phyloP scores from a whole-genome alignment of 441 rosid species.

The Gossypium gossypioides region DNA sequence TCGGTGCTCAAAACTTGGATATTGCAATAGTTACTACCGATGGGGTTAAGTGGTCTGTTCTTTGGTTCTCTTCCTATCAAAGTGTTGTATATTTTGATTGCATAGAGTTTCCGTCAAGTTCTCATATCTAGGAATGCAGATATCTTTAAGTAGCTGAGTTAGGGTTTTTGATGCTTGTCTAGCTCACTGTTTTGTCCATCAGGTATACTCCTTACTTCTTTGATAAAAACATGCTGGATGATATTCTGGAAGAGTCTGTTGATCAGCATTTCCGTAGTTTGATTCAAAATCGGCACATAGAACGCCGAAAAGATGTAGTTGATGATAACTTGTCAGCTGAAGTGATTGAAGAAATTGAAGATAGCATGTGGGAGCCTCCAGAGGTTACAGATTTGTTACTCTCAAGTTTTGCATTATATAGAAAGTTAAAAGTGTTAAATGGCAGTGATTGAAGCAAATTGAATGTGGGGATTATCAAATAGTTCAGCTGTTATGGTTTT shows the following conservation, averaged over 20 bases:
- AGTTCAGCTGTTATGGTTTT: not conserved
- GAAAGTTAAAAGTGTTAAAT: not conserved
- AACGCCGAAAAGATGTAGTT: slow-evolving; percentile 64
- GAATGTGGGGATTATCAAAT: slow-evolving; percentile 7
- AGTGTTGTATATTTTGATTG: not conserved
- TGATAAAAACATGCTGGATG: slow-evolving; percentile 80
- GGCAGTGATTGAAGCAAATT: not conserved
- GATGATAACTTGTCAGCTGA: slow-evolving; percentile 78
- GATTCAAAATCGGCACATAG: slow-evolving; percentile 80
- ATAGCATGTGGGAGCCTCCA: slow-evolving; percentile 77
- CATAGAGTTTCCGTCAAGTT: not conserved
- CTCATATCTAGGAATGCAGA: not conserved
- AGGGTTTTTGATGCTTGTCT: slow-evolving; percentile 2
- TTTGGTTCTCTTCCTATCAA: slow-evolving; percentile 3
- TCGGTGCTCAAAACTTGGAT: slow-evolving; percentile 82
- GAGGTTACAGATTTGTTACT: slow-evolving; percentile 48
- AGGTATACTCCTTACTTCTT: slow-evolving; percentile 98
- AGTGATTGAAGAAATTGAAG: slow-evolving; percentile 81
- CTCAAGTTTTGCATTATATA: not conserved
- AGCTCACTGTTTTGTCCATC: slow-evolving; percentile 16
- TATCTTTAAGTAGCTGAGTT: not conserved
- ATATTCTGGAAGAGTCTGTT: slow-evolving; percentile 87
- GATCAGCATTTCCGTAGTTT: slow-evolving; percentile 82
- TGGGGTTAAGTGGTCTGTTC: slow-evolving; percentile 78
- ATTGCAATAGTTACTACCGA: slow-evolving; percentile 86